These are phyloP conservation scores for Phaeosphaeriaceae sp. DNA, from an alignment of 2,329 filamentous ascomycete genomes.

Conservation along the genomic window DNA sequence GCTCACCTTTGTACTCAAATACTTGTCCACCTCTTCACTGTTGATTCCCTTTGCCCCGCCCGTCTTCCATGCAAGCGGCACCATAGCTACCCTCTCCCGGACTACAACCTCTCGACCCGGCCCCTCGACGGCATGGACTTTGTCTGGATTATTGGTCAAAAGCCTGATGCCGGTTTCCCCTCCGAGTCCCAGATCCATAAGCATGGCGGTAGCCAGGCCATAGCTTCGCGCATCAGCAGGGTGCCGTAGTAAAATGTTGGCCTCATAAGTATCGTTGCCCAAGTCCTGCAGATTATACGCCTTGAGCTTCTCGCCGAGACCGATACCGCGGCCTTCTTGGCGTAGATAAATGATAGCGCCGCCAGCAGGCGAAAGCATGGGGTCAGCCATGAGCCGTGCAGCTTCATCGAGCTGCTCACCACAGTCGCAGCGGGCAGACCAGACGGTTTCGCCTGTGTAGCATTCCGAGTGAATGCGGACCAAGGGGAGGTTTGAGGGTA, in stretches of 20 bases:
- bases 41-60: conserved; percentile 79
- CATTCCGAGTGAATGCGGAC: conserved; percentile 98
- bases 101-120: conserved; percentile 87
- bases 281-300: conserved; percentile 98
- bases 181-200: conserved; percentile 79
- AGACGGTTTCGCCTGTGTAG: conserved; percentile 97
- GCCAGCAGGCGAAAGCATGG: conserved; percentile 63
- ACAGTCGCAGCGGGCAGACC: conserved; percentile 97
- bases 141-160: conserved; percentile 96
- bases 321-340: conserved; percentile 95
- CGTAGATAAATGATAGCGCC: conserved; percentile 95
- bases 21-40: conserved; percentile 89
- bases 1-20: conserved; percentile 89
- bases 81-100: conserved; percentile 90
- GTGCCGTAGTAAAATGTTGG: conserved; percentile 87
- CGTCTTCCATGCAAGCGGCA: conserved; percentile 88
- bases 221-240: conserved; percentile 95
- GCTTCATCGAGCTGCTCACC: conserved; percentile 98
- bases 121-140: conserved; percentile 92
- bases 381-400: conserved; percentile 86
- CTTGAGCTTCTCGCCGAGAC: conserved; percentile 92
- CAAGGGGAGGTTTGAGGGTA: conserved; percentile 64
- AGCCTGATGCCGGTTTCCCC: conserved; percentile 75
- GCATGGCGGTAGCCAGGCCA: conserved; percentile 93
- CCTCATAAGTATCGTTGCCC: conserved; percentile 96